Conservation (phyloP, 345 rosid species). For the Sisymbrium altissimum region DNA sequence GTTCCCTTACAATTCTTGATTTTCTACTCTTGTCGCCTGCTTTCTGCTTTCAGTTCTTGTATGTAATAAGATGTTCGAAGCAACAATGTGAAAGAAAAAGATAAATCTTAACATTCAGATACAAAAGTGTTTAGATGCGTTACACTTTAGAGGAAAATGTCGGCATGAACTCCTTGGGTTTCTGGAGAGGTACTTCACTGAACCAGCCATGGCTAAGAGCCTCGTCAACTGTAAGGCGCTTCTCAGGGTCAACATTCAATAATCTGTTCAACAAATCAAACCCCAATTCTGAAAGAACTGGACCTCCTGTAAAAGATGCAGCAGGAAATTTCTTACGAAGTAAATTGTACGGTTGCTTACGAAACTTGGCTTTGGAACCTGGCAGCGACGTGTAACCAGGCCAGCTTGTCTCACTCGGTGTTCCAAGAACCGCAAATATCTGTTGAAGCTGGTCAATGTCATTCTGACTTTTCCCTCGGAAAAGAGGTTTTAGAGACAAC, state of each 20-base stretch:
- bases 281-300: conserved; percentile 74
- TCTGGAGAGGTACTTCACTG: conserved; percentile 65
- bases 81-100: too few species aligned
- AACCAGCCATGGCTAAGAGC: conserved; percentile 88
- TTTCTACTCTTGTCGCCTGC: too few species aligned
- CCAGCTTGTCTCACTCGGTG: conserved; percentile 70
- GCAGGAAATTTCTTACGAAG: conserved; percentile 82
- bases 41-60: too few species aligned
- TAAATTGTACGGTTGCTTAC: conserved; percentile 61
- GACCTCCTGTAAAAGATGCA: conserved; percentile 62
- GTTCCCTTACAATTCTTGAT: too few species aligned
- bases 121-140: conserved; percentile 18
- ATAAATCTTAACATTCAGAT: not conserved
- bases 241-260: conserved; percentile 64
- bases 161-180: conserved; percentile 71
- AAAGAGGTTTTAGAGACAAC: conserved; percentile 60
- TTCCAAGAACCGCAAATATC: conserved; percentile 78
- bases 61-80: too few species aligned
- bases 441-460: conserved; percentile 73
- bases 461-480: conserved; percentile 51
- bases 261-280: conserved; percentile 72
- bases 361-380: conserved; percentile 69
- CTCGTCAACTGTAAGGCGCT: conserved; percentile 74
- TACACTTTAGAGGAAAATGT: conserved; percentile 47
- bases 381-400: conserved; percentile 62